Base-by-base conservation (phyloP, 1,139 yeast genomes). In the Sugiyamaella neomexicana region DNA sequence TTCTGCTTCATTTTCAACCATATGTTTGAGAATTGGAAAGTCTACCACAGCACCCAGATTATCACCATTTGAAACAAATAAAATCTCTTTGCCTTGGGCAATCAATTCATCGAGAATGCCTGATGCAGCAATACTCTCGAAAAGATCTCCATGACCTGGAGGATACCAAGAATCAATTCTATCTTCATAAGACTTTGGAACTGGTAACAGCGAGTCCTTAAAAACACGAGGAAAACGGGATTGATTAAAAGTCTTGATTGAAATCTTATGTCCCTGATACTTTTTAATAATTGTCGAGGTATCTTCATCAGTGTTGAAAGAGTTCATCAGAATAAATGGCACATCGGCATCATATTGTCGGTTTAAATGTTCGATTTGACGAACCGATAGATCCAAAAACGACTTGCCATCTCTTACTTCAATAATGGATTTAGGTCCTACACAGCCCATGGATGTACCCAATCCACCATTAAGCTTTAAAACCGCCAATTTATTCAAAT, bases 381-480 rank as follows among this genome's bases (percentile, higher is more conserved):
- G 87, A 41, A 93, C 99, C 49, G 96, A 80, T 66, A 93, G 81
- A 72, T 93, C 99, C 72, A 93, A 81, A 73, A 93, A 93, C 40
- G 97, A 87, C 80, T 93, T 95, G 60, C 99, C 99, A 65, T 93
- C 99, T 72, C 99, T 86, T 52, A 93, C 99, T 76, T 93, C 99
- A 71, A 93, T 95, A 62, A 93, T 96, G 20, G 97, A 88, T 74
- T 93, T 93, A 60, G 99, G 99, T 56, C 99, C 99, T 60, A 93
- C 98, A 77, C 99, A 95, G 55, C 99, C 99, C 99, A 93, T 93
- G 13, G 99, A 91, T 38, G 99, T 93, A 70, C 99, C 99, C 65
- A 93, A 80, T 51, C 99, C 99, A 78, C 99, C 99, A 72, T 93
- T 93, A 71, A 93, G 82, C 76, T 93, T 93, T 73, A 93, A 80